Percentiles rank a stretch among this genome's conserved stretches.
These are phyloP conservation scores for Sporothrix protearum DNA, from an alignment of 2,329 filamentous ascomycete genomes.

Conservation along the genomic window DNA sequence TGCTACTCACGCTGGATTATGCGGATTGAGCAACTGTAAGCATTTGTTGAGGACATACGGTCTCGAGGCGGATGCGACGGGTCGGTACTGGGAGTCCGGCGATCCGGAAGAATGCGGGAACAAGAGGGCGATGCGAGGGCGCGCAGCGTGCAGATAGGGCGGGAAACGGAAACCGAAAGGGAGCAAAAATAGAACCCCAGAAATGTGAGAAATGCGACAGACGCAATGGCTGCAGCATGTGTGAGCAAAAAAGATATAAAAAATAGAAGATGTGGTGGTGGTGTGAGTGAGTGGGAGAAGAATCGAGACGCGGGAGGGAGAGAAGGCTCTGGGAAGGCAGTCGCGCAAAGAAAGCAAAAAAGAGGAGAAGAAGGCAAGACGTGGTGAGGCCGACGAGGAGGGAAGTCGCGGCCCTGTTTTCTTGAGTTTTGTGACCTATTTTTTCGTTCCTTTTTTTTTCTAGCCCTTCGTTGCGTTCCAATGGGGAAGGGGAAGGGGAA, in stretches of 20 bases:
- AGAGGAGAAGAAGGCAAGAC: conserved; percentile 18
- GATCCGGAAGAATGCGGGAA: conserved; percentile 30
- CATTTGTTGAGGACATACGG: conserved; percentile 22
- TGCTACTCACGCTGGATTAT: conserved; percentile 11
- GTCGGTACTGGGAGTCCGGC: conserved; percentile 12
- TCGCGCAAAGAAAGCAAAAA: conserved; percentile 1
- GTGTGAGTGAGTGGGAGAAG: neutral
- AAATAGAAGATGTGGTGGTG: neutral
- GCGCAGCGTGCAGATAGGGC: neutral
- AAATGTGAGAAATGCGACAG: neutral
- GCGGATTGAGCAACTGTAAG: conserved; percentile 5
- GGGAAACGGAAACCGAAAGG: neutral
- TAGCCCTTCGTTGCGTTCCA: conserved; percentile 14
- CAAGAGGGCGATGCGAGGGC: neutral
- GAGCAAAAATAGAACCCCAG: neutral
- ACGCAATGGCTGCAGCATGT: neutral
- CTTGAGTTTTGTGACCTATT: conserved; percentile 17
- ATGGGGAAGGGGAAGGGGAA: conserved; percentile 11
- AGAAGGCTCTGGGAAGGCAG: neutral
- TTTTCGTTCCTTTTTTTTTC: conserved; percentile 17
- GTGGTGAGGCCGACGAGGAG: conserved; percentile 11
- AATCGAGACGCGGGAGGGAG: neutral
- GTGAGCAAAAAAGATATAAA: neutral
- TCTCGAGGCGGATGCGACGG: conserved; percentile 15
- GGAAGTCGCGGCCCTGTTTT: conserved; percentile 19